These are phyloP conservation scores for Dothistroma septosporum DNA, from an alignment of 2,329 filamentous ascomycete species.

Conservation along the genomic window DNA sequence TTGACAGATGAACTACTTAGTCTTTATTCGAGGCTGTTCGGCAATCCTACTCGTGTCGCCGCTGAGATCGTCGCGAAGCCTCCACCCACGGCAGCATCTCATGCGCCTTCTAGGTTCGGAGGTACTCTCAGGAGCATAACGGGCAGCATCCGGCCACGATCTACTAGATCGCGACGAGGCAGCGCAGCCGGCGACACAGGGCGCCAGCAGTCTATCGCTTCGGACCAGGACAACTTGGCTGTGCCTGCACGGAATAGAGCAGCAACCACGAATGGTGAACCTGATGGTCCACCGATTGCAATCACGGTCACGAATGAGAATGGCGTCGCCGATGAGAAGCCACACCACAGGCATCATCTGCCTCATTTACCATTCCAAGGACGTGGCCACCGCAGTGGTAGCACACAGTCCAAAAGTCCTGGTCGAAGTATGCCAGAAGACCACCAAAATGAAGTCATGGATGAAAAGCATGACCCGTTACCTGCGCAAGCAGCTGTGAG, in stretches of 20 bases:
- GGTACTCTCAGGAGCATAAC: conserved; percentile 50
- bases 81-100: conserved; percentile 44
- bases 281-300: conserved; percentile 52
- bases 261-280: conserved; percentile 19
- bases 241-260: conserved; percentile 13
- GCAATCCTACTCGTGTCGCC: conserved; percentile 48
- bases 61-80: conserved; percentile 33
- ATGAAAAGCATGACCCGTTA: conserved; percentile 5
- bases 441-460: conserved; percentile 15
- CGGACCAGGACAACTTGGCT: conserved; percentile 22
- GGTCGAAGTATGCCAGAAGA: conserved; percentile 14
- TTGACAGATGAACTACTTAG: conserved; percentile 78
- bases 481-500: conserved; percentile 6
- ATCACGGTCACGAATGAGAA: conserved; percentile 73
- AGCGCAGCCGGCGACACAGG: conserved; percentile 41
- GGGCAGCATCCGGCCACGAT: conserved; percentile 65
- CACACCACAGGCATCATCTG: conserved; percentile 35
- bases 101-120: conserved; percentile 26
- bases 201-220: conserved; percentile 15
- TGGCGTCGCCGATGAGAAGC: conserved; percentile 33
- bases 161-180: conserved; percentile 27
- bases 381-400: conserved; percentile 9
- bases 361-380: conserved; percentile 35
- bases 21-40: conserved; percentile 78
- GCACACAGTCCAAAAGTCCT: conserved; percentile 10